Conservation (phyloP, 805 yeast species). For the Candida hungchunana region DNA sequence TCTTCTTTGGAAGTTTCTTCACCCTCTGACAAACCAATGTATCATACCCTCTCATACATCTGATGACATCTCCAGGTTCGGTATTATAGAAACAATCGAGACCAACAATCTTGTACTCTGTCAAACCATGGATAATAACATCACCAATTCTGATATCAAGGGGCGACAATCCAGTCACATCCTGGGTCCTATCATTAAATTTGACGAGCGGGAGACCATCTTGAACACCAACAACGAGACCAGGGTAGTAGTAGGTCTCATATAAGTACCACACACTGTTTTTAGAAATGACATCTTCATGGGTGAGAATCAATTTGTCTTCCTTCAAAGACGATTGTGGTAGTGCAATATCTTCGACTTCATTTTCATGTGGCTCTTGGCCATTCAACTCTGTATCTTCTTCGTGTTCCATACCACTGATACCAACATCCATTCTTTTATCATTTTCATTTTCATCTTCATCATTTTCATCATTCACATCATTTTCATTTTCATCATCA, state of each 20-base stretch:
- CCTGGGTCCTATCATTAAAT: constrained; percentile 36
- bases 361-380: neutral
- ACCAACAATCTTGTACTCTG: constrained; percentile 43
- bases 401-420: neutral
- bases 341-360: neutral
- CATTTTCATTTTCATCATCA: neutral
- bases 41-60: constrained; percentile 62
- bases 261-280: constrained; percentile 52
- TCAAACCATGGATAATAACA: constrained; percentile 34
- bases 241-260: constrained; percentile 48
- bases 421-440: no score
- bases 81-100: constrained; percentile 28
- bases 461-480: neutral
- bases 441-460: neutral
- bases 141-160: constrained; percentile 60
- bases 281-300: constrained; percentile 28
- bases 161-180: constrained; percentile 28
- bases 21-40: constrained; percentile 36
- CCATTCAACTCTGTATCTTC: neutral
- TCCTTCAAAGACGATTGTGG: constrained; percentile 4
- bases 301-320: constrained; percentile 18
- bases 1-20: constrained; percentile 11
- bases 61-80: constrained; percentile 29
- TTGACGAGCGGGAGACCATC: constrained; percentile 32
- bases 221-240: constrained; percentile 30